phyloP scores from a whole-genome alignment of 306 rosid species.

The Prunus fruticosa region DNA sequence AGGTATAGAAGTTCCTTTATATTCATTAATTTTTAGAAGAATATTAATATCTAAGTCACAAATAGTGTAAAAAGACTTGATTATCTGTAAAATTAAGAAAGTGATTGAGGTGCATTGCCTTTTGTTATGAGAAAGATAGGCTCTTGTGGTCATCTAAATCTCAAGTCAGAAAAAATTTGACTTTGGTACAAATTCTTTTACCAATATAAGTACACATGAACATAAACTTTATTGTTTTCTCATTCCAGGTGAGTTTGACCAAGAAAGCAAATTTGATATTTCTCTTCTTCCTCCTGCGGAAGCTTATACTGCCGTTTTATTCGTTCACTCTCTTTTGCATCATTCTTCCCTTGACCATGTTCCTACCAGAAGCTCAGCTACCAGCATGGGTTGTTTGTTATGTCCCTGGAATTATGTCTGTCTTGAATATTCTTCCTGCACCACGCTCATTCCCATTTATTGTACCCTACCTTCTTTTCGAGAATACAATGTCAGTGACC shows the following conservation, averaged over 20 bases:
- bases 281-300: constrained; percentile 92
- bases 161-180: background rate
- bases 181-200: background rate
- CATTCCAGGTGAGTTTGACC: constrained; percentile 68
- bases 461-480: constrained; percentile 93
- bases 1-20: constrained; percentile 48
- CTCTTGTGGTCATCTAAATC: background rate
- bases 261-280: constrained; percentile 86
- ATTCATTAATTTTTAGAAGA: constrained; percentile 3
- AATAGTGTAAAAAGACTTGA: background rate
- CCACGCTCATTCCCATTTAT: constrained; percentile 86
- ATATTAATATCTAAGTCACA: background rate
- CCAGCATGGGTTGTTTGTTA: constrained; percentile 98
- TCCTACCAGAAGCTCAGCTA: constrained; percentile 95
- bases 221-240: constrained; percentile 9
- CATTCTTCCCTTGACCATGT: constrained; percentile 98
- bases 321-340: constrained; percentile 96
- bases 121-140: background rate
- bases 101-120: background rate
- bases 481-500: constrained; percentile 97
- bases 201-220: background rate
- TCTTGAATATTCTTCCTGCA: constrained; percentile 81
- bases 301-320: constrained; percentile 94
- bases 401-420: constrained; percentile 91
- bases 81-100: too few relatives aligned